Evolutionary conservation across 1,139 yeast species (phyloP).

Genomic region (Wickerhamomyces sp.): DNA sequence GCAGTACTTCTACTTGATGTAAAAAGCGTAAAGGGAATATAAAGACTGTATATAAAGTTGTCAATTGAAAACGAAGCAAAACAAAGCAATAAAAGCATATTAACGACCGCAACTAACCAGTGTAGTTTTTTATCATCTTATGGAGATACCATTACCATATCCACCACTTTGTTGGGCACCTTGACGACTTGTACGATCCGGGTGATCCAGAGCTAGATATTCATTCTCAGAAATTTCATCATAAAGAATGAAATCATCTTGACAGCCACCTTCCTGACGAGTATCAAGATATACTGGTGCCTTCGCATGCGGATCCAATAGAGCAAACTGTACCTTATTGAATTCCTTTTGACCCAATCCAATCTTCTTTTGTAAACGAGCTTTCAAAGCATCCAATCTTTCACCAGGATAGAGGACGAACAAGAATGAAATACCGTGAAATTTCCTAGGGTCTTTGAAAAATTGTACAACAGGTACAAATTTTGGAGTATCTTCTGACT

Average conservation of each 20-base stretch:
- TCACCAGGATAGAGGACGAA: conserved; percentile 69
- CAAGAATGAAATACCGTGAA: conserved; percentile 88
- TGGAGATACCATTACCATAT: conserved; percentile 22
- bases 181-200: conserved; percentile 53
- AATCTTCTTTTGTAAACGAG: conserved; percentile 58
- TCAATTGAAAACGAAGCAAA: neutral
- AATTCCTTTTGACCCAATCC: conserved; percentile 81
- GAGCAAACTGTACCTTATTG: conserved; percentile 61
- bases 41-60: neutral
- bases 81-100: neutral
- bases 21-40: no score
- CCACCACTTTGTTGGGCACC: conserved; percentile 24
- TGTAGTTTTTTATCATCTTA: conserved; percentile 13
- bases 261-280: conserved; percentile 31
- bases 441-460: conserved; percentile 60
- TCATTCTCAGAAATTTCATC: conserved; percentile 49
- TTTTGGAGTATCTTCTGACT: conserved; percentile 17
- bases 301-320: conserved; percentile 24
- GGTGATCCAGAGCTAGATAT: conserved; percentile 77
- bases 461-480: conserved; percentile 64
- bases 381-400: conserved; percentile 55
- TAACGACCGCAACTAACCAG: neutral
- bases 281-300: conserved; percentile 40
- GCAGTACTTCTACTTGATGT: no score
- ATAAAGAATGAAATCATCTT: conserved; percentile 46